Base-by-base conservation (phyloP, 2,329 filamentous ascomycete species). In the Microcyclosporella mali region DNA sequence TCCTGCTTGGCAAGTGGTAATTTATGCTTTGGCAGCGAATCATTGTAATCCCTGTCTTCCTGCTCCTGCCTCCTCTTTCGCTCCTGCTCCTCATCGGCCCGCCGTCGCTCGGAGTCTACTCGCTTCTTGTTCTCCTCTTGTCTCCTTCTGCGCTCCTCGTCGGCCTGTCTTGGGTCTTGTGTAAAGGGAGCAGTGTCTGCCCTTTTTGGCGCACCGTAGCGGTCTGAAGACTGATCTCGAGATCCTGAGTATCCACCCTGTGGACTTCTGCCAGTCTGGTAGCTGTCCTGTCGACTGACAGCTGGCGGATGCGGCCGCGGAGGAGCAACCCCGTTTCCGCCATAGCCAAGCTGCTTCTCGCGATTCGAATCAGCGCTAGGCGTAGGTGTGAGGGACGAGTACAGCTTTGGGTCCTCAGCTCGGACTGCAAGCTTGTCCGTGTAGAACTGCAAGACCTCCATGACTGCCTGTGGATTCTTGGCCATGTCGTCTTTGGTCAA, bases 401-500 rank as follows among this genome's bases (percentile, higher is more conserved):
- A 88, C 56, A 78, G 75, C 52, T 78, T 74, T 8, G 82, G 82
- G 59, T 88, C 81, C 43, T 88, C 81, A 38, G 78, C 75, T 49
- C 83, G 74, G 70, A 88, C 88, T 50, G 84, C 83, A 36, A 89
- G 65, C 60, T 73, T 83, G 64, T 88, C 85, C 1, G 85, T 87
- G 68, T 89, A 90, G 68, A 90, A 90, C 63, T 89, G 84, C 14
- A 90, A 71, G 33, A 88, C 85, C 62, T 90, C 85, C 70, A 97
- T 80, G 37, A 74, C 71, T 21, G 71, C 71, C 50, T 73, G 70
- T 4, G 92, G 92, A 60, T 98, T 95, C 61, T 92, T 89, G 68
- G 94, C 88, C 67, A 97, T 97, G 64, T 98, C 92, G 60, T 98
- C 92, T 68, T 95, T 95, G 46, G 92, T 97, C 60, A 98, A 92